phyloP scores from a whole-genome alignment of 2,329 filamentous ascomycete species.

The Aspergillus hortae region DNA sequence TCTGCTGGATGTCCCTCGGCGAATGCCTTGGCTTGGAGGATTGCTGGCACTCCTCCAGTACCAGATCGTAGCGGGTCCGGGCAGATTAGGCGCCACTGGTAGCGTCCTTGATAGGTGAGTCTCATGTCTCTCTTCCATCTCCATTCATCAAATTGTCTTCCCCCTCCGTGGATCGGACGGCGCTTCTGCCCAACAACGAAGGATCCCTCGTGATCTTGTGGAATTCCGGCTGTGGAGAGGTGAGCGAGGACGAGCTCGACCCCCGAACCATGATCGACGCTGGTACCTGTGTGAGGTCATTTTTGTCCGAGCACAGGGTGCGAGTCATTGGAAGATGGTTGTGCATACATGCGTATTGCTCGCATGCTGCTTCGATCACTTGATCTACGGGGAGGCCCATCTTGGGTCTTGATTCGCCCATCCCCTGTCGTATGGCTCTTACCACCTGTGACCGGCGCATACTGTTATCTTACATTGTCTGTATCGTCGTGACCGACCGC shows the following conservation, averaged over 20 bases:
- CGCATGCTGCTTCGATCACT: slow-evolving; percentile 60
- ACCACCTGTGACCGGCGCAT: slow-evolving; percentile 20
- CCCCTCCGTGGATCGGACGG: slow-evolving; percentile 9
- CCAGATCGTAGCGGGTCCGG: slow-evolving; percentile 68
- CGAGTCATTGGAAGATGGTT: slow-evolving; percentile 20
- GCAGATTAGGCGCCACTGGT: slow-evolving; percentile 69
- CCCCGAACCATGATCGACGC: slow-evolving; percentile 31
- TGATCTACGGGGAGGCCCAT: slow-evolving; percentile 46
- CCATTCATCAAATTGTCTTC: slow-evolving; percentile 2
- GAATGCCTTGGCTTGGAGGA: slow-evolving; percentile 90
- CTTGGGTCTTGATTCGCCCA: slow-evolving; percentile 15
- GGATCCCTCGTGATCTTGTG: slow-evolving; percentile 11
- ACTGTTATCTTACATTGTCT: slow-evolving; percentile 26
- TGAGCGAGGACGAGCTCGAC: slow-evolving; percentile 21
- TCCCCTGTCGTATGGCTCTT: slow-evolving; percentile 14
- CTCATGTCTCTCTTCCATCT: slow-evolving; percentile 13
- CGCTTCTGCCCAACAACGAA: background rate
- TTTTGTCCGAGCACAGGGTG: slow-evolving; percentile 12
- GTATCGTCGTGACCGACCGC: slow-evolving; percentile 27
- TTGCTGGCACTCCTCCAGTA: slow-evolving; percentile 72
- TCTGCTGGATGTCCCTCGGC: slow-evolving; percentile 67
- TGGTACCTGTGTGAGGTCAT: slow-evolving; percentile 20
- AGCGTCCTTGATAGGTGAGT: slow-evolving; percentile 89
- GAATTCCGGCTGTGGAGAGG: slow-evolving; percentile 25
- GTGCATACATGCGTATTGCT: slow-evolving; percentile 35